Base-by-base conservation (phyloP, 352 stramenopile genomes). In the Pseudoperonospora humuli region DNA sequence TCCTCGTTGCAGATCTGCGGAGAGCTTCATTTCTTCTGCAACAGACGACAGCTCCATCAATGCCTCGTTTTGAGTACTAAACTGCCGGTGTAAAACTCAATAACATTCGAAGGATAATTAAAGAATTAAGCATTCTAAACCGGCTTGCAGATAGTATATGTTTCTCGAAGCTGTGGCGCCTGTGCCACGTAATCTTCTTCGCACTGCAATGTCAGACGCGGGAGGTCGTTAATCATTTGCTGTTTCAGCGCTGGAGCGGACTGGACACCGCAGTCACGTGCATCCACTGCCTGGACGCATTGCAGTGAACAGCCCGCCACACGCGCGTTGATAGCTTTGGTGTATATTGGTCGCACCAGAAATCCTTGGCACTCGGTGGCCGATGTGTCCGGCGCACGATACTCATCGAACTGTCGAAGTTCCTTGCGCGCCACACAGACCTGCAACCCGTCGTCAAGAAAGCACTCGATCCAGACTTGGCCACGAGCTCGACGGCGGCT, bases 401-500 rank as follows among this genome's bases (percentile, higher is more conserved):
- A 62, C 24, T 67, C 49, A 21, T 35, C 51, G 28, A 73, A 74
- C n/a, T 63, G 60, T 11, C 52, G 51, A 10, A 76, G 50, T 36
- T 76, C 62, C 33, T 71, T 73, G 25, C 60, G 53, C 4, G 54
- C 66, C 40, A 76, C 61, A 35, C 63, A 76, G 13, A 76, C 33
- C 31, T 71, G 60, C 33, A 57, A 35, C 6, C 63, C 59, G 23
- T 61, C 45, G 37, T 73, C 60, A 4, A 71, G 42, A n/a, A 60
- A 64, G 20, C 66, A 69, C 53, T 76, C 66, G 9, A 76, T 26
- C 66, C 66, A 76, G 26, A 76, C 34, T 44, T 69, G 62, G 19
- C 55, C 39, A 18, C 46, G 45, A 37, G 33, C 17, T 15, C 37
- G 46, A 1, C 60, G 55, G 19, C 42, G 51, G 13, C 49, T 44